These are phyloP conservation scores for Rhodotorula babjevae DNA, from an alignment of 768 basidiomycete species.

Conservation along the genomic window DNA sequence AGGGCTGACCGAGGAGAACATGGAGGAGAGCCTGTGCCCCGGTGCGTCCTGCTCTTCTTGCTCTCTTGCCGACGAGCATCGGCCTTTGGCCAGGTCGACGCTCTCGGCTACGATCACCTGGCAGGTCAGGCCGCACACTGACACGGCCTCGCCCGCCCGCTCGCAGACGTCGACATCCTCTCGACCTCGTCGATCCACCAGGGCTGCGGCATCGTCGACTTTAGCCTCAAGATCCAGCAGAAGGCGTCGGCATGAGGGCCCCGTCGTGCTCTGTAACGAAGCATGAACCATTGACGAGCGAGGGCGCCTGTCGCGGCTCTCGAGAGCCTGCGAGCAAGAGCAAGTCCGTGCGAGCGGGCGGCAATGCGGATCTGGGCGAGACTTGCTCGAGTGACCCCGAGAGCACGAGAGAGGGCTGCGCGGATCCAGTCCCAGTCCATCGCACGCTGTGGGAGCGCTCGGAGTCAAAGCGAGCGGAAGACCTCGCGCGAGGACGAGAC, in stretches of 20 bases:
- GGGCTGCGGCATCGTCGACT: conserved; percentile 82
- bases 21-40: conserved; percentile 72
- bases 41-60: conserved; percentile 55
- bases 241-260: background rate
- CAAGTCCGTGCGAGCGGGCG: too few relatives aligned
- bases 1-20: conserved; percentile 82
- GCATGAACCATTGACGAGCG: too few relatives aligned
- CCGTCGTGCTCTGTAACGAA: background rate
- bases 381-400: background rate
- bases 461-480: background rate
- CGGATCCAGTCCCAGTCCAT: background rate
- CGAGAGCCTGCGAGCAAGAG: too few relatives aligned
- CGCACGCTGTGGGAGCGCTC: too few relatives aligned
- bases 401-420: background rate
- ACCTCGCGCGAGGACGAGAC: too few relatives aligned
- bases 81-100: too few relatives aligned
- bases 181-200: conserved; percentile 88
- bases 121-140: too few relatives aligned
- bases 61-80: background rate
- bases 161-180: conserved; percentile 83
- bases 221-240: conserved; percentile 76
- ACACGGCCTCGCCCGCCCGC: background rate
- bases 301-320: too few relatives aligned
- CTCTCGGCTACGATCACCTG: too few relatives aligned
- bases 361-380: background rate